A percentile compares a stretch with the other conserved stretches of the same genome.
Conservation (phyloP, 208 protist species). For the Acanthamoeba culbertsoni region DNA sequence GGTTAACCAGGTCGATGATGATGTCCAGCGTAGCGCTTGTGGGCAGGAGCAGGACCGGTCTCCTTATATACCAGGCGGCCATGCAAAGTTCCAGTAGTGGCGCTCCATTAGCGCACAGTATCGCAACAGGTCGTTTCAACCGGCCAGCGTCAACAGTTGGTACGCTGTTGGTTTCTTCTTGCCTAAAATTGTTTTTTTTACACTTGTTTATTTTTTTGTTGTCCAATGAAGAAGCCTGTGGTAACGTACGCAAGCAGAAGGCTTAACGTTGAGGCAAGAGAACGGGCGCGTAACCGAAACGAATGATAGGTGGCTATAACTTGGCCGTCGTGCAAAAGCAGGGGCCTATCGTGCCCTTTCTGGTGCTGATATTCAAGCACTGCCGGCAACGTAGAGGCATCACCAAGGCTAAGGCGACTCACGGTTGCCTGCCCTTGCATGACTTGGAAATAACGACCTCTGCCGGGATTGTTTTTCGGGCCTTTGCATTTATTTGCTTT, state of each 20-base stretch:
- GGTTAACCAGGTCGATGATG: constrained; percentile 4
- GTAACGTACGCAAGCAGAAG: not conserved
- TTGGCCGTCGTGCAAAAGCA: not conserved
- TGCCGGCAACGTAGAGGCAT: not conserved
- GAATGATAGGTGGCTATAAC: not conserved
- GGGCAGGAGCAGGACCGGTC: constrained; percentile 23
- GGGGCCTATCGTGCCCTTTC: not conserved
- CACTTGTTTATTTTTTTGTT: not conserved
- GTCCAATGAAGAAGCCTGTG: not conserved
- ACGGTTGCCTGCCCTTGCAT: no score
- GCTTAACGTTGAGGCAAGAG: not conserved
- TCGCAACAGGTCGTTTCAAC: not conserved
- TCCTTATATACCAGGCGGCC: constrained; percentile 35
- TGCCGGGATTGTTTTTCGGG: no score
- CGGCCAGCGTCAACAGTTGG: not conserved
- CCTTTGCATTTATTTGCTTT: no score
- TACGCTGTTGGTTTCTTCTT: not conserved
- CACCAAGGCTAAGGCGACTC: not conserved
- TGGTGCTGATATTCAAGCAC: not conserved
- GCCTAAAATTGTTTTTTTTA: not conserved
- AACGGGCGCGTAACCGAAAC: not conserved
- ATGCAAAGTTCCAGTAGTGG: constrained; percentile 5
- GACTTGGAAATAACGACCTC: no score
- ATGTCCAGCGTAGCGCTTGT: constrained; percentile 45
- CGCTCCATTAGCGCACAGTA: not conserved